A percentile compares a stretch with the other conserved stretches of the same genome.
Evolutionary conservation across 202 grass and related monocot species (phyloP).

Genomic region (Panicum virgatum): DNA sequence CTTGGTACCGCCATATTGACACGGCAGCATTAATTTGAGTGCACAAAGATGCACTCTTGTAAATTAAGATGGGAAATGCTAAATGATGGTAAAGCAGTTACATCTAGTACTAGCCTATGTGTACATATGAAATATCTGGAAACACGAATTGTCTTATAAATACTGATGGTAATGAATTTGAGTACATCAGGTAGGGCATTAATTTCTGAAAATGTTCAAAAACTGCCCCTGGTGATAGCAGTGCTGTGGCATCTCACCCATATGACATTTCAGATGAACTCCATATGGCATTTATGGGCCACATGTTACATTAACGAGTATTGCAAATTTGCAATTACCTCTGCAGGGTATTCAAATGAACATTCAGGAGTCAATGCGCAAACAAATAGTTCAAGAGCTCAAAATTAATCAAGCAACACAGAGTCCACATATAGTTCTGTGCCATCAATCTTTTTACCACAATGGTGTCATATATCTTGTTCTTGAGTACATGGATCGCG

Average conservation of each 20-base stretch:
- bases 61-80: not conserved
- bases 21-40: conserved; percentile 6
- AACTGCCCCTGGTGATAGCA: no score
- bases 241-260: not conserved
- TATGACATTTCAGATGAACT: not conserved
- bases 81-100: conserved; percentile 3
- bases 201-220: no score
- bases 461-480: conserved; percentile 99
- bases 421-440: conserved; percentile 75
- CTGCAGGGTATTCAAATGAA: conserved; percentile 94
- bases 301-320: not conserved
- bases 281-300: not conserved
- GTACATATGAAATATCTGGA: conserved; percentile 17
- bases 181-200: conserved; percentile 7
- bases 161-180: conserved; percentile 15
- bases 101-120: not conserved
- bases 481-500: conserved; percentile 95
- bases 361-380: conserved; percentile 92
- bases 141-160: not conserved
- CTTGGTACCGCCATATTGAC: conserved; percentile 15
- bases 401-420: conserved; percentile 97
- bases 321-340: conserved; percentile 38
- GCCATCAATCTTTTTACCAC: conserved; percentile 93
- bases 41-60: not conserved
- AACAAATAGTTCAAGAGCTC: conserved; percentile 98